Evolutionary conservation across 2,329 filamentous ascomycete genomes (phyloP), one percentile per base, ranked within the genome.

Genomic region (Monosporascus sp.): DNA sequence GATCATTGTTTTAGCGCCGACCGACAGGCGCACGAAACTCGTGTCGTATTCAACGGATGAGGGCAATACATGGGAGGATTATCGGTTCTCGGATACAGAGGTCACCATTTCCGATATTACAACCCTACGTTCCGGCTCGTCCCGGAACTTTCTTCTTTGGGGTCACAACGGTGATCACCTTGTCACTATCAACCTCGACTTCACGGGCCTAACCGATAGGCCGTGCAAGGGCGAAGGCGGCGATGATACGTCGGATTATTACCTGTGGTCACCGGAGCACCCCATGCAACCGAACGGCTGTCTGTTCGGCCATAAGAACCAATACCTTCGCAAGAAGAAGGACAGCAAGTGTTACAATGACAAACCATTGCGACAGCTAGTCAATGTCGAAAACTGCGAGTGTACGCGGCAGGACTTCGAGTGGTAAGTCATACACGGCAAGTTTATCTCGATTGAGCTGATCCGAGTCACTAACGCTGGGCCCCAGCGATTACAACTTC

Each of bases 111-210:
- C 82, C 18, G 88, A 94, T 63, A 88, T 99, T 58, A 91, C 91
- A 0, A 97, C 93, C 1, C 80, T 97, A 1, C 88, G 89, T 4
- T 93, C 89, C 24, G 94, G 96, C 64, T 90, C 86, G 6, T 96
- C 92, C 20, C 86, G 89, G 51, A 96, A 95, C 67, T 97, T 99
- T 69, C 70, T 99, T 20, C 77, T 99, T 20, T 99, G 94, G 95
- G 90, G 87, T 56, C 80, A 83, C 55, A 72, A 75, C 50, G 75
- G 77, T 37, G 79, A 79, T 49, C 75, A 83, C 53, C 71, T 91
- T 18, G 80, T 87, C 50, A 87, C 90, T 0, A 76, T 96, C 65
- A 96, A 95, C 60, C 70, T 99, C 7, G 94, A 99, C 72, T 99
- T 99, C 67, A 85, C 86, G 5, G 88, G 89, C 4, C 77, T 97